Base-by-base conservation (phyloP, 1,284 basidiomycete genomes). In the Malassezia arunalokei region DNA sequence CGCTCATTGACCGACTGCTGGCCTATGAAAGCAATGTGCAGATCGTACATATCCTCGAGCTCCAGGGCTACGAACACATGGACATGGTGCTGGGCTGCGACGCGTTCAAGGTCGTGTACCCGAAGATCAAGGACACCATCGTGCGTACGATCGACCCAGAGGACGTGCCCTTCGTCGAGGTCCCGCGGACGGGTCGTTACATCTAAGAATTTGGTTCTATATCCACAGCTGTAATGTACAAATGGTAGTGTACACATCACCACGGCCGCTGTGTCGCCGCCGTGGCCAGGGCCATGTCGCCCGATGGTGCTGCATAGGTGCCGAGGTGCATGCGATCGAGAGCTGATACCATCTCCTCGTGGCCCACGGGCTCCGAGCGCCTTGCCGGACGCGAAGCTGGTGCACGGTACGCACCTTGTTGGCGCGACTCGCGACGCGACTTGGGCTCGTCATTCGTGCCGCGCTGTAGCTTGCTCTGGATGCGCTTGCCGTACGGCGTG, bases 401-500 rank as follows among this genome's bases (percentile, higher is more conserved):
- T 4, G 20, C 20, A 24, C 20, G 20, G 20, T 24, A 24, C 2
- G 4, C 20, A 4, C 20, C 20, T 11, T 35, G 33, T 15, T 35
- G 33, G 33, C 33, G 11, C 33, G 9, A 15, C n/a, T 15, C 33
- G 33, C 33, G 33, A 15, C 39, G 39, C 11, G 9, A 24, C 9
- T 15, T 9, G 14, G 44, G 24, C 6, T 15, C 28, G 5, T 49
- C 24, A 20, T 14, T 31, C 29, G 15, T 20, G 37, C 71, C 70
- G 32, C 68, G 54, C 57, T 71, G 68, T 44, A 73, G 59, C 60
- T 71, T 71, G 60, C 62, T 65, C 62, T 73, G 70, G 49, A 73
- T 73, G 30, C 70, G 62, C 61, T 73, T 73, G 15, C 70, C 70
- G 40, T 73, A 73, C 27, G 70, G 70, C 40, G 70, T 73, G 51